A percentile compares a stretch with the other conserved stretches of the same genome.
Evolutionary conservation across 768 basidiomycete genomes (phyloP).

Genomic region (Mycena filopes): DNA sequence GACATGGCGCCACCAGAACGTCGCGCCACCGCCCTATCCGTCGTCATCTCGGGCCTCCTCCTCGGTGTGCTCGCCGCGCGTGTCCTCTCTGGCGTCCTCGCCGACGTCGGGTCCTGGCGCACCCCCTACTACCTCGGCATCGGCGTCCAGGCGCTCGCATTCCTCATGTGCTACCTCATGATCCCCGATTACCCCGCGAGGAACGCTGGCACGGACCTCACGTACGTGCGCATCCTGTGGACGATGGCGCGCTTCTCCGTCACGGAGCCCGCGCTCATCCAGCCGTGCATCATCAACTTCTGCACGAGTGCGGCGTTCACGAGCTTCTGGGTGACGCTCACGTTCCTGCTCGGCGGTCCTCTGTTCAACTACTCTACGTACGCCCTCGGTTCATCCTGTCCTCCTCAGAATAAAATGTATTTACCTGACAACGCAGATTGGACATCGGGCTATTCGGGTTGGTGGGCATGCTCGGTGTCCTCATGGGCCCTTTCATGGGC

Average conservation of each 20-base stretch:
- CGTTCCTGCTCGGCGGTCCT: conserved; percentile 81
- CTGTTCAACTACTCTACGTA: conserved; percentile 84
- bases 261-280: conserved; percentile 84
- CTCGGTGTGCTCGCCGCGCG: conserved; percentile 80
- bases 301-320: conserved; percentile 68
- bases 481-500: conserved; percentile 76
- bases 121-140: conserved; percentile 83
- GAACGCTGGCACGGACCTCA: conserved; percentile 59
- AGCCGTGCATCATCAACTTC: conserved; percentile 70
- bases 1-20: conserved; percentile 82
- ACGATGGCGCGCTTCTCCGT: conserved; percentile 82
- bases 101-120: conserved; percentile 75
- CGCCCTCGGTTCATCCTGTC: conserved; percentile 34
- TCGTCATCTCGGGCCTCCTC: conserved; percentile 74
- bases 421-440: conserved; percentile 45
- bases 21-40: conserved; percentile 79
- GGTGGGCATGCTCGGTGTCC: conserved; percentile 79
- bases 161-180: conserved; percentile 67
- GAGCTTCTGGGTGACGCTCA: conserved; percentile 79
- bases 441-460: conserved; percentile 81
- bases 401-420: no score
- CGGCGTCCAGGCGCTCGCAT: conserved; percentile 71
- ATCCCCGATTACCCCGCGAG: conserved; percentile 88
- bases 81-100: conserved; percentile 79
- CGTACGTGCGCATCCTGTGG: conserved; percentile 74